Percentiles rank a stretch among this genome's conserved stretches.
phyloP scores from a whole-genome alignment of 225 moss, liverwort and hornwort species.

The Anthoceros angustus region DNA sequence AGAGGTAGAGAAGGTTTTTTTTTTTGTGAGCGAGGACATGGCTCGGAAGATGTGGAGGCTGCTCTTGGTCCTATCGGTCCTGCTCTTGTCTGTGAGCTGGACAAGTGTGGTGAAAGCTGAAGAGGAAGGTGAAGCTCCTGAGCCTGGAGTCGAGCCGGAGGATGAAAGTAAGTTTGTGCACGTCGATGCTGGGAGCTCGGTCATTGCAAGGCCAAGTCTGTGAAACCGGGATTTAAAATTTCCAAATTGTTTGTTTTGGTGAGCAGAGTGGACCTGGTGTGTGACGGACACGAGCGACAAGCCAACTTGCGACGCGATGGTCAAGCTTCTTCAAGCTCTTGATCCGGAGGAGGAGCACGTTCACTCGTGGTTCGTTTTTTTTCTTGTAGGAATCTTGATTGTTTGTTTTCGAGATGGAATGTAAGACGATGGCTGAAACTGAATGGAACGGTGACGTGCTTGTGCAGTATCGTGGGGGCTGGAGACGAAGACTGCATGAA shows the following conservation, averaged over 20 bases:
- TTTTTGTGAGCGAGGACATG: too few relatives aligned
- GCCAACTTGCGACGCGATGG: slow-evolving; percentile 5
- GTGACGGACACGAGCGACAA: not conserved
- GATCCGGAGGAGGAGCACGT: slow-evolving; percentile 8
- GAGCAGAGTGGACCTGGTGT: slow-evolving; percentile 10
- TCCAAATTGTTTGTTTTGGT: not conserved
- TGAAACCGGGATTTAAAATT: not conserved
- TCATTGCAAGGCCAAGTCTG: not conserved
- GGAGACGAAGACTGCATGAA: slow-evolving; percentile 11
- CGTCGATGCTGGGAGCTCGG: not conserved
- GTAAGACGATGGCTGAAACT: not conserved
- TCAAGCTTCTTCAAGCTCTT: not conserved
- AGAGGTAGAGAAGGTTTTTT: too few relatives aligned
- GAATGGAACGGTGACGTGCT: not conserved
- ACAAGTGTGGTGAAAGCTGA: not conserved
- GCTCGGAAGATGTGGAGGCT: too few relatives aligned
- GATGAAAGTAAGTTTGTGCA: slow-evolving; percentile 4
- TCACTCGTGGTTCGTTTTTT: slow-evolving; percentile 5
- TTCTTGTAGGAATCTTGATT: not conserved
- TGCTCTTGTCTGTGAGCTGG: too few relatives aligned
- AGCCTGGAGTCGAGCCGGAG: not conserved
- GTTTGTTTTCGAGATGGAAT: not conserved
- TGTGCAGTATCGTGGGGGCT: slow-evolving; percentile 5
- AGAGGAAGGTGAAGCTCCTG: slow-evolving; percentile 4
- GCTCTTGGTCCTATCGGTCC: too few relatives aligned